A percentile compares a stretch with the other conserved stretches of the same genome.
phyloP scores from a whole-genome alignment of 352 stramenopile species.

The Stramenopiles sp. region DNA sequence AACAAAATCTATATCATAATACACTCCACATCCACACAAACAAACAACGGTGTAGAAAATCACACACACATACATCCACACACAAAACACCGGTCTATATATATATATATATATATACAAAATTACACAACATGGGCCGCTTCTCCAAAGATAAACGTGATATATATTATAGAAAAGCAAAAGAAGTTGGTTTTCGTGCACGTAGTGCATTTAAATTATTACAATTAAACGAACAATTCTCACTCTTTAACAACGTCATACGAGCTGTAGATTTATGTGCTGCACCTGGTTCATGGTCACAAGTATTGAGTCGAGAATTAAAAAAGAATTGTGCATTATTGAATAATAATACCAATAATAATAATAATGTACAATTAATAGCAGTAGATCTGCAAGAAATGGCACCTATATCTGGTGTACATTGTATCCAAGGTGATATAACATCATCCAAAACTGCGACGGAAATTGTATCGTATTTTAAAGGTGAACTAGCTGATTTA shows the following conservation, averaged over 20 bases:
- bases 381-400: slow-evolving; percentile 97
- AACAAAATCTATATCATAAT: too few relatives aligned
- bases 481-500: slow-evolving; percentile 74
- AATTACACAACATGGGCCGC: slow-evolving; percentile 35
- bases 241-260: slow-evolving; percentile 67
- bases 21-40: too few relatives aligned
- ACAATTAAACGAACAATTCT: slow-evolving; percentile 93
- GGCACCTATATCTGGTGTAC: slow-evolving; percentile 85
- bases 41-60: too few relatives aligned
- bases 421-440: slow-evolving; percentile 69
- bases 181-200: slow-evolving; percentile 86
- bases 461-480: slow-evolving; percentile 80
- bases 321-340: slow-evolving; percentile 13
- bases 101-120: not conserved
- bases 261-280: slow-evolving; percentile 92
- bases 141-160: slow-evolving; percentile 67
- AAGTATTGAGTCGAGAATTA: slow-evolving; percentile 78
- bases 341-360: not conserved
- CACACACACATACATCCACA: too few relatives aligned
- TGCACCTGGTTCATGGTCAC: slow-evolving; percentile 89
- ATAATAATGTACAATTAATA: slow-evolving; percentile 50
- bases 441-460: slow-evolving; percentile 58
- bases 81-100: not conserved
- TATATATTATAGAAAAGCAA: slow-evolving; percentile 54
- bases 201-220: slow-evolving; percentile 96